These are phyloP conservation scores for Curvularia verruculosa DNA, from an alignment of 2,329 filamentous ascomycete species.

Conservation along the genomic window DNA sequence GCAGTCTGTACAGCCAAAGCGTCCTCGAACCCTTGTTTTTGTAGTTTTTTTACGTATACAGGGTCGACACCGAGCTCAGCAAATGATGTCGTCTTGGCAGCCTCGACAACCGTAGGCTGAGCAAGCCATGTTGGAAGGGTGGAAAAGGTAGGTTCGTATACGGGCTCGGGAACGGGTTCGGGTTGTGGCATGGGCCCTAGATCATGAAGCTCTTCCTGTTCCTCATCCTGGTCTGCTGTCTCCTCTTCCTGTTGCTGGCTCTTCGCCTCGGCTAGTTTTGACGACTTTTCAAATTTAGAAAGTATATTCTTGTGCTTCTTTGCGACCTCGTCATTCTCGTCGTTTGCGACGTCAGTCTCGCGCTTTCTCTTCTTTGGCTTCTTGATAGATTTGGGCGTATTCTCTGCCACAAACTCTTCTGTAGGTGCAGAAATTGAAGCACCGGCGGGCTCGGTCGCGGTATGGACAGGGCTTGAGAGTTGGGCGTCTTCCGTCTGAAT, in stretches of 20 bases:
- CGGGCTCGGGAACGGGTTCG: constrained; percentile 62
- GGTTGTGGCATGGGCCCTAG: constrained; percentile 84
- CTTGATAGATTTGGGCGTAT: constrained; percentile 28
- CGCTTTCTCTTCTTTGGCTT: constrained; percentile 48
- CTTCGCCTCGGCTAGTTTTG: constrained; percentile 36
- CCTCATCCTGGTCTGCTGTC: constrained; percentile 44
- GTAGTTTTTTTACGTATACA: constrained; percentile 66
- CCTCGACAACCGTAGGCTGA: constrained; percentile 71
- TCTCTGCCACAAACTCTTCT: constrained; percentile 11
- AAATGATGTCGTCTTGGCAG: constrained; percentile 67
- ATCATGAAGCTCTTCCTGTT: constrained; percentile 64
- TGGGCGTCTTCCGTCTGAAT: constrained; percentile 1
- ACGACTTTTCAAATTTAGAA: constrained; percentile 54
- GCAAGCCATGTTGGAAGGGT: constrained; percentile 83
- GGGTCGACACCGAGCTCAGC: constrained; percentile 66
- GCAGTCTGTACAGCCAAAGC: constrained; percentile 82
- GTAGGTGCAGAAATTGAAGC: constrained; percentile 7
- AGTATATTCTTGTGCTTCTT: constrained; percentile 51
- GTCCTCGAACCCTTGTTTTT: constrained; percentile 69
- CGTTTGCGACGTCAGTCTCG: constrained; percentile 26
- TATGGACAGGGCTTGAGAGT: constrained; percentile 3
- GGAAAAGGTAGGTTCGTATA: constrained; percentile 71
- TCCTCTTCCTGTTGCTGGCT: constrained; percentile 22
- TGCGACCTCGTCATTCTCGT: constrained; percentile 35
- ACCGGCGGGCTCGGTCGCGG: neutral